Evolutionary conservation across 1,284 basidiomycete species (phyloP).

Genomic region (Hymenochaete sp.): DNA sequence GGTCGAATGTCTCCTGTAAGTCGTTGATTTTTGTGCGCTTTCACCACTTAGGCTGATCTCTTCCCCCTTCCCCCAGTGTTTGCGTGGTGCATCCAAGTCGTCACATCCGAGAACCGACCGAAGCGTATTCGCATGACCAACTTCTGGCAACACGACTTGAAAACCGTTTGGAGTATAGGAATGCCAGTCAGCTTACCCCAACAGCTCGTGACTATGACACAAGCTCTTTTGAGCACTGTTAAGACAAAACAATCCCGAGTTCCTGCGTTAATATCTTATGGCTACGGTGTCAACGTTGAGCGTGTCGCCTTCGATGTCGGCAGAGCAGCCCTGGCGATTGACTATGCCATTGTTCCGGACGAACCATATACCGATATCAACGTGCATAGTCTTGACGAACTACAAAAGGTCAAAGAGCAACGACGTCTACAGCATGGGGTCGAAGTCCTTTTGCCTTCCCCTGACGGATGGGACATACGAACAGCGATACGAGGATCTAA

Average conservation of each 20-base stretch:
- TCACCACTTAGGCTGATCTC: constrained; percentile 1
- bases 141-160: constrained; percentile 96
- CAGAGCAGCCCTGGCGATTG: constrained; percentile 74
- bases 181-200: constrained; percentile 49
- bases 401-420: constrained; percentile 55
- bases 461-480: constrained; percentile 88
- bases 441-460: constrained; percentile 71
- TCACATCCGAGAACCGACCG: constrained; percentile 36
- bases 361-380: constrained; percentile 33
- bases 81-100: constrained; percentile 85
- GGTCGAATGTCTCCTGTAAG: constrained; percentile 79
- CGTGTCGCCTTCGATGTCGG: constrained; percentile 71
- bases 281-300: constrained; percentile 75
- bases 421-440: constrained; percentile 64
- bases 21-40: constrained; percentile 18
- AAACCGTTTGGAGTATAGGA: constrained; percentile 76
- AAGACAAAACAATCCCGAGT: constrained; percentile 66
- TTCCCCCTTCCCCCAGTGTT: constrained; percentile 49
- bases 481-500: constrained; percentile 61
- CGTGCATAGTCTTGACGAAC: constrained; percentile 43
- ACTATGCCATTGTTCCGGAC: constrained; percentile 80
- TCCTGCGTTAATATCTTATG: constrained; percentile 72
- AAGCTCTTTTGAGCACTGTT: constrained; percentile 73
- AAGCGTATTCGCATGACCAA: constrained; percentile 66
- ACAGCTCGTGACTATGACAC: constrained; percentile 74